Evolutionary conservation across 164 flowering plant species (phyloP), one percentile per base, ranked within the genome.

Genomic region (Aristolochia fimbriata): DNA sequence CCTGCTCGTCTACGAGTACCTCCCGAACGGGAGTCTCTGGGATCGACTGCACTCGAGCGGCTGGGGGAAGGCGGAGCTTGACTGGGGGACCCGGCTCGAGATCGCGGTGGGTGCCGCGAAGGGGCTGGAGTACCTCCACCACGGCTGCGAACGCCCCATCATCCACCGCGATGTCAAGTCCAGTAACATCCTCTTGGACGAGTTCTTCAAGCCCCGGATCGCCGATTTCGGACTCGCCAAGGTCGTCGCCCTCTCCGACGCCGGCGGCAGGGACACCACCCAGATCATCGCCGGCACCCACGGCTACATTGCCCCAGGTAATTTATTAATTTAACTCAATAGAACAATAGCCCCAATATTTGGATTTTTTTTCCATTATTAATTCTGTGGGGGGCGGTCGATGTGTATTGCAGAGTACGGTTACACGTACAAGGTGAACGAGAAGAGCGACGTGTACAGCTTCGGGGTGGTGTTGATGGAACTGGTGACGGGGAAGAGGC

Each of bases 271-370:
- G 25, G 79, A 77, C 43, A 73, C 79, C 11, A 68, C 85, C 4
- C 77, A 67, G 31, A 60, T 76, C 9, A 62, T 84, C 15, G 79
- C 86, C 0, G 94, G 94, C 14, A 84, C 94, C 0, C 72, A 65
- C 48, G 94, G 94, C 1, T 87, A 87, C 74, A 87, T 87, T 0
- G 90, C 90, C 55, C 94, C 94, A 1, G 90, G 93, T 83, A 67
- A 62, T n/a, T n/a, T n/a, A n/a, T n/a, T 27, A 27, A 27, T 27
- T 27, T 27, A 2, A 27, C 30, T 2, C 30, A 24, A 14, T 14
- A 2, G 50, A 47, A 2, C 50, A 47, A 14, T 2, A 47, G 4
- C 17, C n/a, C 50, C 15, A 14, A n/a, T 47, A 2, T n/a, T n/a
- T 47, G 3, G 7, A 47, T 47, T 47, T 7, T 2, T 2, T 47